Conservation (phyloP, 768 basidiomycete species). For the Lactarius evosmus region DNA sequence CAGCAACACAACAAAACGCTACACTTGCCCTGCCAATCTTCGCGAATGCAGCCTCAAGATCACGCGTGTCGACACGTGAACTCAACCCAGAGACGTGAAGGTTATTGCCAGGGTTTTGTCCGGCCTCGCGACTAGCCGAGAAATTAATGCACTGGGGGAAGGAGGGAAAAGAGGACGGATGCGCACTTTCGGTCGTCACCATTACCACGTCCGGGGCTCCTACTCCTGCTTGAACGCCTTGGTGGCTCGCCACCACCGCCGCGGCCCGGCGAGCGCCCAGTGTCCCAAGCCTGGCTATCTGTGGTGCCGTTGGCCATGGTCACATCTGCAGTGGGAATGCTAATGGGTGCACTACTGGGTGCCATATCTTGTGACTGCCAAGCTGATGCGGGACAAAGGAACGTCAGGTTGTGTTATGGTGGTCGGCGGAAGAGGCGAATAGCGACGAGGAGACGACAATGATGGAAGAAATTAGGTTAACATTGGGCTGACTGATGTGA, state of each 20-base stretch:
- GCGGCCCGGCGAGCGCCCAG: slow-evolving; percentile 44
- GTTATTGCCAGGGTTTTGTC: slow-evolving; percentile 61
- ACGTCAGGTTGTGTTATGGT: slow-evolving; percentile 42
- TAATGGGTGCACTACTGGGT: slow-evolving; percentile 54
- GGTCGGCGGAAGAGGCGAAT: slow-evolving; percentile 27
- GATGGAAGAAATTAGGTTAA: slow-evolving; percentile 30
- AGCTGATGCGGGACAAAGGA: slow-evolving; percentile 52
- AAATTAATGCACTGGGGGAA: slow-evolving; percentile 2
- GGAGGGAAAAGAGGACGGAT: neutral
- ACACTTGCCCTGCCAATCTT: slow-evolving; percentile 79
- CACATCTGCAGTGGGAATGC: slow-evolving; percentile 58
- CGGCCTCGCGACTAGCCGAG: slow-evolving; percentile 34
- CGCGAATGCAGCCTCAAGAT: slow-evolving; percentile 83
- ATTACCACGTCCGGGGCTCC: slow-evolving; percentile 59
- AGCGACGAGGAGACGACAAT: slow-evolving; percentile 33
- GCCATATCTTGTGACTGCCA: slow-evolving; percentile 86
- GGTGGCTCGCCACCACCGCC: slow-evolving; percentile 50
- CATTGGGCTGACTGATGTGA: slow-evolving; percentile 25
- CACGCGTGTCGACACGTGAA: slow-evolving; percentile 68
- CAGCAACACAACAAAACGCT: neutral
- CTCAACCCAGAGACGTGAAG: slow-evolving; percentile 60
- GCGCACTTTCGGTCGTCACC: slow-evolving; percentile 54
- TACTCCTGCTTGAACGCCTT: slow-evolving; percentile 72
- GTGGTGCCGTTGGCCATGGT: slow-evolving; percentile 45
- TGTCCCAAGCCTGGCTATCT: slow-evolving; percentile 59